Evolutionary conservation across 1,284 basidiomycete species (phyloP).

Genomic region (Irpex sp.): DNA sequence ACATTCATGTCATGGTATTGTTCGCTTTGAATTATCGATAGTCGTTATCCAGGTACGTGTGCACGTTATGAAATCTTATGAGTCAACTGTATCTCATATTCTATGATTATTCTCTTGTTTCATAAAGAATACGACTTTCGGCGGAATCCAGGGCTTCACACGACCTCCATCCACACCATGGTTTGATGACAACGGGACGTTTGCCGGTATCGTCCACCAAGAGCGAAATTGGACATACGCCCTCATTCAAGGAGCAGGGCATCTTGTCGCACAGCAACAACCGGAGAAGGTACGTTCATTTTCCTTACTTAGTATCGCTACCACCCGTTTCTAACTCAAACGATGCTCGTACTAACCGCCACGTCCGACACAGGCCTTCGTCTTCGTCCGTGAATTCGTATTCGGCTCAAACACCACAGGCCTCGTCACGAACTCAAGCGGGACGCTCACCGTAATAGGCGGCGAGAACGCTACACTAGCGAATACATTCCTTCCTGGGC

Average conservation of each 20-base stretch:
- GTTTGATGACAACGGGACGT: constrained; percentile 18
- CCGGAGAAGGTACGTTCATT: constrained; percentile 4
- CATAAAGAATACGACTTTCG: constrained; percentile 32
- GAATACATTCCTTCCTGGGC: constrained; percentile 1
- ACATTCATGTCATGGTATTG: background rate
- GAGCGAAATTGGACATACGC: constrained; percentile 16
- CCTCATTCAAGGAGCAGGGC: constrained; percentile 3
- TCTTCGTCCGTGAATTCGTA: constrained; percentile 27
- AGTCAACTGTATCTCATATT: background rate
- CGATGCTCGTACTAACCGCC: background rate
- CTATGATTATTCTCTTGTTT: too few species aligned
- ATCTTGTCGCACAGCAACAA: constrained; percentile 4
- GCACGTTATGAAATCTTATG: too few species aligned
- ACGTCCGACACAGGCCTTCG: constrained; percentile 15
- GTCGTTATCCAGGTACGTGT: constrained; percentile 18
- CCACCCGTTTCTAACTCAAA: too few species aligned
- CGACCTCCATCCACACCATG: constrained; percentile 53
- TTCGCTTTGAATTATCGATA: background rate
- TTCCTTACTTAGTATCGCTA: too few species aligned
- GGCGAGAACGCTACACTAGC: constrained; percentile 2
- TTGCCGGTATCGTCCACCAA: constrained; percentile 25
- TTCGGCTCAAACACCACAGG: constrained; percentile 23
- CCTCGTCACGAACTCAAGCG: constrained; percentile 13
- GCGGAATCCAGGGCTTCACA: constrained; percentile 62
- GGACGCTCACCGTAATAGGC: constrained; percentile 2